These are phyloP conservation scores for Myriosclerotinia duriaeana DNA, from an alignment of 2,329 filamentous ascomycete genomes.

Conservation along the genomic window DNA sequence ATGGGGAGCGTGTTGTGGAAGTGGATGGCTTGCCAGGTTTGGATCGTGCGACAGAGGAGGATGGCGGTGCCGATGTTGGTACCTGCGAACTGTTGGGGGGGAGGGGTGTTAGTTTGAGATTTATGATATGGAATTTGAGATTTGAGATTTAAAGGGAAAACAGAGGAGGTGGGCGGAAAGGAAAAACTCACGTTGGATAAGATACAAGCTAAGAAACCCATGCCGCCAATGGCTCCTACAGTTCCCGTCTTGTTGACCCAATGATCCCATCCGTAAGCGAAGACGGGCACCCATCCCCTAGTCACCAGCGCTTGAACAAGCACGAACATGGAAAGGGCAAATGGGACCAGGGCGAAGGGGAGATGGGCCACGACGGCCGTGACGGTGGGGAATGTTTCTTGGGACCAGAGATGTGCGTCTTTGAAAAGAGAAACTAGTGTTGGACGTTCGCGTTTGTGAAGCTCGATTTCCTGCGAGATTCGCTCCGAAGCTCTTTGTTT, in stretches of 20 bases:
- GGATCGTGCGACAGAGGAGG: conserved; percentile 67
- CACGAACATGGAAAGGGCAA: conserved; percentile 73
- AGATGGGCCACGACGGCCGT: conserved; percentile 64
- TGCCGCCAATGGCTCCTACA: conserved; percentile 66
- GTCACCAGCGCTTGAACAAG: conserved; percentile 71
- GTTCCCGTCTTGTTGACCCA: conserved; percentile 71
- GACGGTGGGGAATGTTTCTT: conserved; percentile 70
- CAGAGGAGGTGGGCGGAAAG: too few relatives aligned
- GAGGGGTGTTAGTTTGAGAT: conserved; percentile 26
- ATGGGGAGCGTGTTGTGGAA: conserved; percentile 49
- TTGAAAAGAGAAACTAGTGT: conserved; percentile 54
- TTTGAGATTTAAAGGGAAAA: too few relatives aligned
- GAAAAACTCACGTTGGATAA: conserved; percentile 65
- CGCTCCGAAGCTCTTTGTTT: conserved; percentile 24
- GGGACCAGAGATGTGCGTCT: conserved; percentile 55
- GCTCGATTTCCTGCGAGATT: conserved; percentile 16
- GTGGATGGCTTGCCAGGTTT: conserved; percentile 66
- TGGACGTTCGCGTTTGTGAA: conserved; percentile 33
- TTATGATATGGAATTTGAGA: too few relatives aligned
- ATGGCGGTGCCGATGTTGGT: conserved; percentile 78
- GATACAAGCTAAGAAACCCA: conserved; percentile 70
- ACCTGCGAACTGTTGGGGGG: conserved; percentile 61
- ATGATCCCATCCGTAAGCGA: conserved; percentile 71
- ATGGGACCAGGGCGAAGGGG: conserved; percentile 67
- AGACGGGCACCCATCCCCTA: conserved; percentile 72